Evolutionary conservation across 305 asterid species (phyloP).

Genomic region (Withania somnifera): DNA sequence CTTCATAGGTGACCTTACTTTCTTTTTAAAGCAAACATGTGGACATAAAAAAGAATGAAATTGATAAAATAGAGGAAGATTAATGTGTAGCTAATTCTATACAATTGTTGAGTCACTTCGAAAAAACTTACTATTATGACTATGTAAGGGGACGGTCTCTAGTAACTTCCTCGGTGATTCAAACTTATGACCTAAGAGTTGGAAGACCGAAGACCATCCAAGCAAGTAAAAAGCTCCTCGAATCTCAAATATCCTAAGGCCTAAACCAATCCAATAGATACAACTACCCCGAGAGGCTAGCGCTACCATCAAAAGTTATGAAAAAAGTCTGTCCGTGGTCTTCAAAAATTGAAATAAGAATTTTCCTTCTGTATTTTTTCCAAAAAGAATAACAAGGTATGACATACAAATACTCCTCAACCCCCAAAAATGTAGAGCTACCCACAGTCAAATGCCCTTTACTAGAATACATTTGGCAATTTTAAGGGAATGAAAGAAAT

Average conservation of each 20-base stretch:
- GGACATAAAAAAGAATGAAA: too few species aligned
- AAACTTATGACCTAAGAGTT: too few species aligned
- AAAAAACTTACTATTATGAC: too few species aligned
- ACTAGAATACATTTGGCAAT: neutral
- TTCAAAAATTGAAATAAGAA: neutral
- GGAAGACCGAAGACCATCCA: too few species aligned
- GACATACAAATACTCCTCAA: neutral
- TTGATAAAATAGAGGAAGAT: too few species aligned
- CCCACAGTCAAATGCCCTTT: neutral
- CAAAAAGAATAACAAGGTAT: neutral
- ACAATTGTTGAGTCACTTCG: too few species aligned
- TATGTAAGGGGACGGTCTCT: too few species aligned
- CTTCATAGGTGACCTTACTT: too few species aligned
- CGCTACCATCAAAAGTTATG: neutral
- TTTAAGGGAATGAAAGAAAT: neutral
- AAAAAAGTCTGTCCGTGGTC: neutral
- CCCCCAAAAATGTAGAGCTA: neutral
- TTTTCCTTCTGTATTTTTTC: neutral
- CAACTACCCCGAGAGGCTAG: neutral
- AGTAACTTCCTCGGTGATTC: too few species aligned
- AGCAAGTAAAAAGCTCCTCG: too few species aligned
- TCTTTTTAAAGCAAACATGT: too few species aligned
- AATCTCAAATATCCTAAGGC: neutral
- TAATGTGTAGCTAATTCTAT: too few species aligned
- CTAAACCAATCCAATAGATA: neutral